Percentiles rank a stretch among this genome's conserved stretches.
Evolutionary conservation across 805 yeast genomes (phyloP).

Genomic region (Ascoidea asiatica): DNA sequence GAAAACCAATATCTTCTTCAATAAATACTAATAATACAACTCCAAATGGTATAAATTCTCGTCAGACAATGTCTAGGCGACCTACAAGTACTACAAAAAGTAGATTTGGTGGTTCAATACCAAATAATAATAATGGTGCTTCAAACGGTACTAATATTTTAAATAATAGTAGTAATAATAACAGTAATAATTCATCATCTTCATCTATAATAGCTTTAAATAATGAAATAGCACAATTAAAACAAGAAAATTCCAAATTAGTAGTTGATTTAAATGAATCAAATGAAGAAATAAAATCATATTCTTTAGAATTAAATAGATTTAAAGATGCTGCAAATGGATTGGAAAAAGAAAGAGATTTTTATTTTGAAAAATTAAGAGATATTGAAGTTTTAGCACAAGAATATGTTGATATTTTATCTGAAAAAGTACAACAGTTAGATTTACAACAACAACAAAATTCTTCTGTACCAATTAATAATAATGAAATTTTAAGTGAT

Average conservation of each 20-base stretch:
- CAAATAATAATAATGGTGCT: neutral
- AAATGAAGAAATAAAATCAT: constrained; percentile 23
- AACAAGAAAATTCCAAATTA: constrained; percentile 3
- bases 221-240: constrained; percentile 1
- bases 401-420: constrained; percentile 39
- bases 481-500: constrained; percentile 5
- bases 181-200: neutral
- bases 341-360: constrained; percentile 72
- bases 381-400: constrained; percentile 77
- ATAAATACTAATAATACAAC: neutral
- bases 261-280: constrained; percentile 34
- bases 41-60: neutral
- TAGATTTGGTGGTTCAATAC: neutral
- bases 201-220: neutral
- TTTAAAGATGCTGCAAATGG: constrained; percentile 47
- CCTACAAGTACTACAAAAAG: neutral
- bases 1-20: neutral
- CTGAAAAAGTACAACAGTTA: constrained; percentile 24
- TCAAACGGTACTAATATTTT: neutral
- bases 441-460: constrained; percentile 18
- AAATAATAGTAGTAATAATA: neutral
- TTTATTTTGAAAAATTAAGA: constrained; percentile 79
- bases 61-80: neutral
- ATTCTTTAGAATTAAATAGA: constrained; percentile 41
- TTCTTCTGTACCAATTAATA: constrained; percentile 4